Conservation (phyloP, 768 basidiomycete species). For the Tulasnella sp. region DNA sequence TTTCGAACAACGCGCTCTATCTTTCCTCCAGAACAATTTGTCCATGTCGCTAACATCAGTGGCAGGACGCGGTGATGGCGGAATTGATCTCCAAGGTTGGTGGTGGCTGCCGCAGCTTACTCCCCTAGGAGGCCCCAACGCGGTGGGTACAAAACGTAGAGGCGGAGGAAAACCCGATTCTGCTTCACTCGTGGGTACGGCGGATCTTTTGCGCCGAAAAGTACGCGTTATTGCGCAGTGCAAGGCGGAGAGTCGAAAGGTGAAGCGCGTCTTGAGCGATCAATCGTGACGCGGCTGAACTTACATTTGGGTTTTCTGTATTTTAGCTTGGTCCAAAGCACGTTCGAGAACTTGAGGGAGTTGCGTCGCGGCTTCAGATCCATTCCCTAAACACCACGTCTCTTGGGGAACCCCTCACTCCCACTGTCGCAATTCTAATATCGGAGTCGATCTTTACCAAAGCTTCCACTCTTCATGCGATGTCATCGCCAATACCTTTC, state of each 20-base stretch:
- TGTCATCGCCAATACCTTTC: constrained; percentile 69
- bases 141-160: not conserved
- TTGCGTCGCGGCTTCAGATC: constrained; percentile 44
- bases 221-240: constrained; percentile 80
- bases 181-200: not conserved
- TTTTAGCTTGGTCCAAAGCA: constrained; percentile 54
- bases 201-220: constrained; percentile 36
- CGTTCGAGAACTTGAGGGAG: constrained; percentile 89
- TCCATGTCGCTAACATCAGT: constrained; percentile 75
- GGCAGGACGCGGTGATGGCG: constrained; percentile 85
- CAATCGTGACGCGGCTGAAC: not conserved
- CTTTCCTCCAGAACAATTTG: constrained; percentile 51
- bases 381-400: constrained; percentile 3
- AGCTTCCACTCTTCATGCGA: constrained; percentile 57
- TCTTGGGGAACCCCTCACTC: constrained; percentile 18
- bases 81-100: constrained; percentile 83
- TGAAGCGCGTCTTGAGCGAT: not conserved
- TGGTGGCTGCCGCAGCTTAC: constrained; percentile 66
- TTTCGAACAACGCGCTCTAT: constrained; percentile 65
- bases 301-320: too few relatives aligned
- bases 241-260: constrained; percentile 80
- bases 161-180: not conserved
- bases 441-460: constrained; percentile 77
- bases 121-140: not conserved
- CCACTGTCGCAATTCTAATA: constrained; percentile 61